Evolutionary conservation across 306 rosid genomes (phyloP).

Genomic region (Canavalia ensiformis): DNA sequence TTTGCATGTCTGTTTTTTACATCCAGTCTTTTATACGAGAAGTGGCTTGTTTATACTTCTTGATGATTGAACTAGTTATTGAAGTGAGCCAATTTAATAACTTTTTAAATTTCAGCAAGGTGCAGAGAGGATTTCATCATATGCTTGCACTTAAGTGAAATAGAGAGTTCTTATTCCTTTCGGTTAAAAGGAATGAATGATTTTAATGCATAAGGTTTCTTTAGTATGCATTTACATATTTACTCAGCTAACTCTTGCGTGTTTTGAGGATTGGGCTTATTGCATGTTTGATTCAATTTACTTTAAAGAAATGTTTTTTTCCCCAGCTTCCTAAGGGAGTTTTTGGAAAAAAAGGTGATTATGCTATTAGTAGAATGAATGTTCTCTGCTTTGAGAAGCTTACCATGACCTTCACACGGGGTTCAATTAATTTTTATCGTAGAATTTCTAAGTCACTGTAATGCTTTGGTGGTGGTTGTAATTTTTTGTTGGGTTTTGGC

Average conservation of each 20-base stretch:
- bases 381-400: slow-evolving; percentile 30
- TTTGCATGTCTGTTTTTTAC: slow-evolving; percentile 14
- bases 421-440: slow-evolving; percentile 38
- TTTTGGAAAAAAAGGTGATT: no score
- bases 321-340: no score
- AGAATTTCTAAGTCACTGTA: not conserved
- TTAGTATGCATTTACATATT: slow-evolving; percentile 8
- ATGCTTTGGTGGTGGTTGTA: slow-evolving; percentile 31
- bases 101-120: slow-evolving; percentile 28
- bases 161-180: slow-evolving; percentile 13
- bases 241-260: slow-evolving; percentile 20
- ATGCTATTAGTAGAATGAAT: not conserved
- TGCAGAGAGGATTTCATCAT: slow-evolving; percentile 15
- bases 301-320: no score
- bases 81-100: not conserved
- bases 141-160: slow-evolving; percentile 18
- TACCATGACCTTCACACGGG: slow-evolving; percentile 28
- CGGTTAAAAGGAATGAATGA: slow-evolving; percentile 17
- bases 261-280: slow-evolving; percentile 25
- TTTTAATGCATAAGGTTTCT: slow-evolving; percentile 4
- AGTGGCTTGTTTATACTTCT: slow-evolving; percentile 16
- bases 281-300: no score
- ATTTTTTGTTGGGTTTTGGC: slow-evolving; percentile 35
- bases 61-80: slow-evolving; percentile 19
- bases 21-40: slow-evolving; percentile 15